Base-by-base conservation (phyloP, 2,329 filamentous ascomycete genomes). In the Aspergillaceae sp. region DNA sequence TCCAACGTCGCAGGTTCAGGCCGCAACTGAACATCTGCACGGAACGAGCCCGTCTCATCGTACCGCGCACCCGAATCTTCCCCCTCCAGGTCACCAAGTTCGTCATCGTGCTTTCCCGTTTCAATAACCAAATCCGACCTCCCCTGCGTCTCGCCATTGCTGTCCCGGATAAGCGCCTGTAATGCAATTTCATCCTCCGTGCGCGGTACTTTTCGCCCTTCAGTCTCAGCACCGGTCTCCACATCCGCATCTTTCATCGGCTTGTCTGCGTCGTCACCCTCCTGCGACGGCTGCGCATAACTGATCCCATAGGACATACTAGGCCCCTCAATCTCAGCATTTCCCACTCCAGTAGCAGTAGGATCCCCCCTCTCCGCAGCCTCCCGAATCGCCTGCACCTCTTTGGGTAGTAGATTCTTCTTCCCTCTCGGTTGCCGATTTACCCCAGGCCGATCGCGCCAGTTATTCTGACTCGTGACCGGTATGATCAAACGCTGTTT, bases 381-480 rank as follows among this genome's bases (percentile, higher is more conserved):
- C 56, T 68, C 70, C 53, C 68, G 69, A 50, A 70, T 64, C 51
- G 71, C 72, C 51, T 75, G 73, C 36, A 77, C 77, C 50, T 77
- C 78, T 5, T 57, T 63, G n/a, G 78, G 80, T n/a, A 83, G 67
- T 9, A 77, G 62, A 60, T 78, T 82, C 63, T 78, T 81, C 62
- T 73, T 80, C 53, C 75, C 68, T 47, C 59, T 84, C 75, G 28
- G 7, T 8, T 73, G 79, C 78, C 45, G 80, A 45, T 61, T 66
- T 2, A 55, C 51, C 3, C 65, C 60, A 4, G 64, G 54, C 5
- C 66, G 59, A 47, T 70, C 62, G 43, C 66, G 63, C 52, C 89
- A 83, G 72, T 97, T 92, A 64, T 96, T 96, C 62, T 79, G 82
- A 59, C 82, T 86, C 67, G 87, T 86, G 50, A 89, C 85, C 60